Evolutionary conservation across 441 rosid species (phyloP).

Genomic region (Gossypium armourianum): DNA sequence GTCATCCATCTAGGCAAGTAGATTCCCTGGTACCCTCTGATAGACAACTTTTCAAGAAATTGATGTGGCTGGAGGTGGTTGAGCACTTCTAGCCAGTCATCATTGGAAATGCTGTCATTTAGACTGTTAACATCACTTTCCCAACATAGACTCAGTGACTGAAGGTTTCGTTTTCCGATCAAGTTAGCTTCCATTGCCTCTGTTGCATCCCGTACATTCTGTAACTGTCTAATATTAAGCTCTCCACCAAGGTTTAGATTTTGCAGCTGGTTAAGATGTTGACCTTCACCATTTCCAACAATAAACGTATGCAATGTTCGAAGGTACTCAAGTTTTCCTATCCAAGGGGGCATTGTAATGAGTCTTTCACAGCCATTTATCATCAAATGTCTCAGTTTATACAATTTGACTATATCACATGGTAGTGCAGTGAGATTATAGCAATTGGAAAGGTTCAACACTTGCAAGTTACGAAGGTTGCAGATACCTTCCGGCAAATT

Average conservation of each 20-base stretch:
- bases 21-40: constrained; percentile 17
- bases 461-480: constrained; percentile 13
- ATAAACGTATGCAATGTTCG: constrained; percentile 17
- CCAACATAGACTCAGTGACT: background rate
- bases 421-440: constrained; percentile 18
- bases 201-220: constrained; percentile 11
- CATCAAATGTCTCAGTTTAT: constrained; percentile 14
- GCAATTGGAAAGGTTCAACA: constrained; percentile 17
- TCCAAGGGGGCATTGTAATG: constrained; percentile 7
- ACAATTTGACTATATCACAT: background rate
- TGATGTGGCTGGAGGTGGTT: constrained; percentile 10
- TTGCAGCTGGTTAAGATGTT: background rate
- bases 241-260: constrained; percentile 16
- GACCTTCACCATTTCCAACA: background rate
- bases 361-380: constrained; percentile 14
- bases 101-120: background rate
- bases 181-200: constrained; percentile 9
- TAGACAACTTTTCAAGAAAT: constrained; percentile 10
- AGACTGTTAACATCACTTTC: background rate
- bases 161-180: background rate
- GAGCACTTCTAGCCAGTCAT: background rate
- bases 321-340: constrained; percentile 12
- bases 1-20: constrained; percentile 19
- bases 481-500: constrained; percentile 13
- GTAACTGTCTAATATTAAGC: constrained; percentile 6